These are phyloP conservation scores for Porosira glacialis DNA, from an alignment of 352 stramenopile species.

Conservation along the genomic window DNA sequence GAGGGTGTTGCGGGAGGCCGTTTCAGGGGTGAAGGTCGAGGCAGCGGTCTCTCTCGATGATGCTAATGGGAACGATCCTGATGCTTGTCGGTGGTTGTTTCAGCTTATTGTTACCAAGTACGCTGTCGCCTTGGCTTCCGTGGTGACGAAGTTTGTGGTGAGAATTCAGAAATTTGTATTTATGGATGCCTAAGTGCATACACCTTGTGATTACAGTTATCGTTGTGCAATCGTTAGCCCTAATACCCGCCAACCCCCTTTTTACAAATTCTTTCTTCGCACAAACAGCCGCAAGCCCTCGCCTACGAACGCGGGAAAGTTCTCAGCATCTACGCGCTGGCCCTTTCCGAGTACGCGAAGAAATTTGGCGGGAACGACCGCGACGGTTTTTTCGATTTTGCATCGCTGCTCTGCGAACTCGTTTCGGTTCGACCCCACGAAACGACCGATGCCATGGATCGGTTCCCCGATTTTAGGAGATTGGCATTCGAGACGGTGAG, in stretches of 20 bases:
- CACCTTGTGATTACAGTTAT: not conserved
- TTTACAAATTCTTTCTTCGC: too few relatives aligned
- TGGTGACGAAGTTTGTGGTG: conserved; percentile 49
- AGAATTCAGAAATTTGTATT: not conserved
- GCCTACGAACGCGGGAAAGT: conserved; percentile 57
- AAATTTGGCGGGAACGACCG: conserved; percentile 27
- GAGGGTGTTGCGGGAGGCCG: conserved; percentile 64
- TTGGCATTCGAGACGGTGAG: conserved; percentile 42
- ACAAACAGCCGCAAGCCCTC: conserved; percentile 33
- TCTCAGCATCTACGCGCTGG: conserved; percentile 51
- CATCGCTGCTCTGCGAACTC: conserved; percentile 51
- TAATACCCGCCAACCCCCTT: too few relatives aligned
- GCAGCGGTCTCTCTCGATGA: too few relatives aligned
- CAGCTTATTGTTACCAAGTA: conserved; percentile 17
- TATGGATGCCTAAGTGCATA: not conserved
- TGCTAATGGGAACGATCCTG: conserved; percentile 11
- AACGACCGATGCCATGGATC: conserved; percentile 56
- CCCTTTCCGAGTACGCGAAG: conserved; percentile 45
- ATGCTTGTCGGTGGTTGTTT: conserved; percentile 33
- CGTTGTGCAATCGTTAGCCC: not conserved
- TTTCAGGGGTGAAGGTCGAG: conserved; percentile 24
- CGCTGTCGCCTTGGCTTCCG: conserved; percentile 18
- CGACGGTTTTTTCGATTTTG: conserved; percentile 46
- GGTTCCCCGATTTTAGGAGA: conserved; percentile 52
- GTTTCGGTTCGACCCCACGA: conserved; percentile 60